Conservation (phyloP, 2,329 filamentous ascomycete species). For the Xylaria sp. region DNA sequence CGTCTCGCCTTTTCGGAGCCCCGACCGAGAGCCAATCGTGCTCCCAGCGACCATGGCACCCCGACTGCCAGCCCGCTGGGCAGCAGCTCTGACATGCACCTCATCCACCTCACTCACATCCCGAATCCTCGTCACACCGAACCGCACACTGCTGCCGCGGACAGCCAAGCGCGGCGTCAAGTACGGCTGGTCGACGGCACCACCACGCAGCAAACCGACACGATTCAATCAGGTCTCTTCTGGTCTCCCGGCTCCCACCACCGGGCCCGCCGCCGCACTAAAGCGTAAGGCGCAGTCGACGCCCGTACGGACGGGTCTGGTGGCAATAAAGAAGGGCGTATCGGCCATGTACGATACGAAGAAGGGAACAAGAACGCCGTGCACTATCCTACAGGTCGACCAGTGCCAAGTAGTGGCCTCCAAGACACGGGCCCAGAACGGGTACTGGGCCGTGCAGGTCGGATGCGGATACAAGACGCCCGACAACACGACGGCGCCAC, state of each 20-base stretch:
- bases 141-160: constrained; percentile 57
- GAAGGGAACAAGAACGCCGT: constrained; percentile 79
- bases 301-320: constrained; percentile 78
- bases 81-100: constrained; percentile 50
- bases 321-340: constrained; percentile 96
- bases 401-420: constrained; percentile 87
- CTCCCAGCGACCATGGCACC: constrained; percentile 55
- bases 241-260: constrained; percentile 66
- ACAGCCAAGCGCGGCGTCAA: constrained; percentile 62
- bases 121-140: constrained; percentile 48
- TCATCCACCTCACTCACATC: constrained; percentile 44
- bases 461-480: constrained; percentile 80
- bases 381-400: constrained; percentile 94
- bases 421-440: constrained; percentile 82
- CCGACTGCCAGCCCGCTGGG: constrained; percentile 58
- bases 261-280: constrained; percentile 70
- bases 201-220: constrained; percentile 61
- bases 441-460: constrained; percentile 94
- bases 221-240: constrained; percentile 70
- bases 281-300: constrained; percentile 67
- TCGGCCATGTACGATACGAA: constrained; percentile 82
- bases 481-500: constrained; percentile 80
- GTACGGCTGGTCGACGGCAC: constrained; percentile 70
- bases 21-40: constrained; percentile 35
- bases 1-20: not conserved